Evolutionary conservation across 2,329 filamentous ascomycete species (phyloP), one percentile per base, ranked within the genome.

Genomic region (Hypoxylon rubiginosum): DNA sequence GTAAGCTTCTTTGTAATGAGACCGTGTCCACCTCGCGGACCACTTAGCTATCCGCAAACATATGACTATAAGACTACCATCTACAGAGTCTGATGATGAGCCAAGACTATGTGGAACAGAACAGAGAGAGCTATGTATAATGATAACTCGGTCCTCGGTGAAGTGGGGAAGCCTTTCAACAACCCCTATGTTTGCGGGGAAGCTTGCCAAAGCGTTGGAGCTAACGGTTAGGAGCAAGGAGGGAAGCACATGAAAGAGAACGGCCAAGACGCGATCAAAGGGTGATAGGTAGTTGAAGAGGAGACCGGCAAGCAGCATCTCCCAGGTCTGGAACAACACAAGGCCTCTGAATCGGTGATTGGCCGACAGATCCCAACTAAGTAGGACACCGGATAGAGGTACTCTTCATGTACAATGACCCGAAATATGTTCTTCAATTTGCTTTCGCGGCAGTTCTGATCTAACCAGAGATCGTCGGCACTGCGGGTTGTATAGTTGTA

Each of bases 71-170:
- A 45, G 30, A 66, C 21, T 30, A 57, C 49, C 13, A 21, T 43
- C 39, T 43, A 54, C 50, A 32, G 43, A 19, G 30, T 52, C 52
- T 50, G 39, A 59, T 15, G 32, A 53, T 50, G 24, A 45, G 30
- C 26, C 50, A 21, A 46, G 50, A 53, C 39, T 58, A 21, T 43
- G 51, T 34, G 41, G 7, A 10, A 49, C 34, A 43, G 51, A 24
- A 15, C 28, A 30, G 49, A 45, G 2, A 43, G 39, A 61, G 51
- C 46, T 61, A 46, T 57, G 30, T 52, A 21, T 52, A 21, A 43
- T 41, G 8, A 41, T 52, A 15, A 62, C 39, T 72, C 72, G 72
- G 69, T 58, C 63, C 66, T 74, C 71, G 72, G 73, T 71, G 67
- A 73, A 71, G 68, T 74, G 72, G 73, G 58, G 64, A 62, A 55